Conservation (phyloP, 345 rosid genomes). For the Trapa bicornis region DNA sequence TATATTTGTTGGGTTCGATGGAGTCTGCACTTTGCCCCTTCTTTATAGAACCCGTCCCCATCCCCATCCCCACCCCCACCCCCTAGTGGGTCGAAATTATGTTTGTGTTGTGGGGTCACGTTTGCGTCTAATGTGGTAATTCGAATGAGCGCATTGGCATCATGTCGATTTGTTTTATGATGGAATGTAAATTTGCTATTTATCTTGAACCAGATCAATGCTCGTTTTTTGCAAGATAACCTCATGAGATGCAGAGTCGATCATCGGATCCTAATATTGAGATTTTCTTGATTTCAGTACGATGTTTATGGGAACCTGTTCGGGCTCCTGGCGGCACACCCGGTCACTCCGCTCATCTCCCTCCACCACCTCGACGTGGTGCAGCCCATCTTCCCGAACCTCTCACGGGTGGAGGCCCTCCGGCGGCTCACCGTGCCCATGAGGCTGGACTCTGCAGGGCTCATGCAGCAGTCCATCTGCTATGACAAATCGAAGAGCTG, state of each 20-base stretch:
- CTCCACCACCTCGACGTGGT: conserved; percentile 92
- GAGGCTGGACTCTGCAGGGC: conserved; percentile 64
- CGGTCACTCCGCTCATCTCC: conserved; percentile 67
- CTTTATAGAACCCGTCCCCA: no score
- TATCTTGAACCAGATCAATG: not conserved
- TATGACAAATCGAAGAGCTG: conserved; percentile 58
- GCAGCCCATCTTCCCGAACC: conserved; percentile 84
- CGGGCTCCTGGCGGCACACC: conserved; percentile 93
- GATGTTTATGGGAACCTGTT: conserved; percentile 88
- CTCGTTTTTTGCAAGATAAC: not conserved
- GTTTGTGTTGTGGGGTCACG: no score
- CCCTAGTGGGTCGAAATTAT: no score
- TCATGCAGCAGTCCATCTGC: conserved; percentile 94
- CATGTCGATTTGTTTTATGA: no score
- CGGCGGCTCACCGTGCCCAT: conserved; percentile 46
- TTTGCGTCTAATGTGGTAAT: no score
- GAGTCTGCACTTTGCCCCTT: no score
- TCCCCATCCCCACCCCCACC: no score
- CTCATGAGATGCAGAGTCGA: not conserved
- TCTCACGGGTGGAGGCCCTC: conserved; percentile 62
- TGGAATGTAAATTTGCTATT: no score
- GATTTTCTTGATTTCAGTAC: conserved; percentile 29
- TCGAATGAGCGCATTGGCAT: no score
- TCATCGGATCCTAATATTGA: conserved; percentile 13
- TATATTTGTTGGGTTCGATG: no score